Evolutionary conservation across 169 alveolate genomes (phyloP).

Genomic region (Cryptosporidium felis): DNA sequence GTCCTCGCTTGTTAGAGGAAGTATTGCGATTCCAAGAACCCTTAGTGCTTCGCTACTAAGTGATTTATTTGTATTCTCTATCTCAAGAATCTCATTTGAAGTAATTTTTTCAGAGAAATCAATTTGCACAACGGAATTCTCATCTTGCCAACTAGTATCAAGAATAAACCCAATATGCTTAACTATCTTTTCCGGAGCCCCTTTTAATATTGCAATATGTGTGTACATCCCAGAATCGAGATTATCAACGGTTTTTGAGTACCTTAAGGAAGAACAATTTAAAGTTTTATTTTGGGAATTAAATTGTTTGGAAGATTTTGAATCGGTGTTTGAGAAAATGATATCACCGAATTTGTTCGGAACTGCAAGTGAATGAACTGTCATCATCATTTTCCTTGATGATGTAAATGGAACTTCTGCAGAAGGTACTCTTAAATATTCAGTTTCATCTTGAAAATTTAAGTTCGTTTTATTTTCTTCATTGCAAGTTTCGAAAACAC

Average conservation of each 20-base stretch:
- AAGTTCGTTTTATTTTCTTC: not conserved
- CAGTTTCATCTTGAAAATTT: slow-evolving; percentile 7
- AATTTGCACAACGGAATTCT: not conserved
- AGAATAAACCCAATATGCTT: slow-evolving; percentile 43
- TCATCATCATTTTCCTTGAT: slow-evolving; percentile 86
- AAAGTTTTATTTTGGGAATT: not conserved
- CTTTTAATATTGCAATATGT: slow-evolving; percentile 89
- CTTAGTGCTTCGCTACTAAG: slow-evolving; percentile 84
- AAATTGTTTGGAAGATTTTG: not conserved
- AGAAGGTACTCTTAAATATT: slow-evolving; percentile 34
- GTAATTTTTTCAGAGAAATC: slow-evolving; percentile 11
- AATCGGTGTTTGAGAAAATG: slow-evolving; percentile 12
- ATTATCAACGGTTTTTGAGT: slow-evolving; percentile 50
- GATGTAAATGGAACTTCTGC: slow-evolving; percentile 90
- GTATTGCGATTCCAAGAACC: slow-evolving; percentile 85
- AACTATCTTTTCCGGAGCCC: slow-evolving; percentile 87
- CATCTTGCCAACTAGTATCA: slow-evolving; percentile 11
- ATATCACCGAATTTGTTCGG: slow-evolving; percentile 76
- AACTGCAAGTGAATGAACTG: slow-evolving; percentile 83
- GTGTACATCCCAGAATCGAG: slow-evolving; percentile 74
- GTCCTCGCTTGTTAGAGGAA: slow-evolving; percentile 83
- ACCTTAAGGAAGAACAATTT: not conserved
- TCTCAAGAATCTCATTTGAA: slow-evolving; percentile 34
- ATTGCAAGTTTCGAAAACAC: not conserved
- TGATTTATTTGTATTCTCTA: slow-evolving; percentile 74